Evolutionary conservation across 176 grass and related monocot species (phyloP).

Genomic region (Oryza australiensis): DNA sequence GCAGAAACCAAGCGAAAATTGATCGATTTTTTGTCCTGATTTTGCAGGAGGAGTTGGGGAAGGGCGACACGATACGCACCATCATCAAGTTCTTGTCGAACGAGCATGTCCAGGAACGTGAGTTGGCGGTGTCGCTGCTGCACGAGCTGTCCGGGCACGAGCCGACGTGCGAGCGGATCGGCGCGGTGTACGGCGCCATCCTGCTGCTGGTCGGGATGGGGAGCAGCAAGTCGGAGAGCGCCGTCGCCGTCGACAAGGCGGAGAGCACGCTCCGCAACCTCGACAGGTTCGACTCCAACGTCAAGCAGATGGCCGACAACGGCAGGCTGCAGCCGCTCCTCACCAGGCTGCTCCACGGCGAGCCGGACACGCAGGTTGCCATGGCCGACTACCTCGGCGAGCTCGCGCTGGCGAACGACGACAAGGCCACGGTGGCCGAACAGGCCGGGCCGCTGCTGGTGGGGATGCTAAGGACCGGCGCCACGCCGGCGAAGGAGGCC

Average conservation of each 20-base stretch:
- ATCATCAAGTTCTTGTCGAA: slow-evolving; percentile 75
- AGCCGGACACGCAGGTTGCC: slow-evolving; percentile 51
- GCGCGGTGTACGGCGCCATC: slow-evolving; percentile 62
- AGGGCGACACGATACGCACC: slow-evolving; percentile 74
- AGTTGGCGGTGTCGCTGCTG: slow-evolving; percentile 59
- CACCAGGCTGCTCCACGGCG: slow-evolving; percentile 43
- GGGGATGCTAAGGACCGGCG: slow-evolving; percentile 51
- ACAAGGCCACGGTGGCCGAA: slow-evolving; percentile 67
- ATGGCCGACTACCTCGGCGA: slow-evolving; percentile 79
- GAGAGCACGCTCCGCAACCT: slow-evolving; percentile 73
- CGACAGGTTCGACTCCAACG: slow-evolving; percentile 64
- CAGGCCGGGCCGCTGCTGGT: slow-evolving; percentile 61
- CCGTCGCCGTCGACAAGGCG: slow-evolving; percentile 59
- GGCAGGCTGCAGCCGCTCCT: slow-evolving; percentile 76
- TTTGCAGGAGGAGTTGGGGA: slow-evolving; percentile 53
- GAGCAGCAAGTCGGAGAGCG: slow-evolving; percentile 68
- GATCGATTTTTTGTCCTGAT: not conserved
- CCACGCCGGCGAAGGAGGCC: slow-evolving; percentile 59
- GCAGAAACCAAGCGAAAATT: not conserved
- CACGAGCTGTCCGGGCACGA: slow-evolving; percentile 60
- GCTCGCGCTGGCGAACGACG: slow-evolving; percentile 64
- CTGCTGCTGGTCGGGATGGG: slow-evolving; percentile 80
- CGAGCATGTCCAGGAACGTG: slow-evolving; percentile 70
- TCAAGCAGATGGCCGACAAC: slow-evolving; percentile 87
- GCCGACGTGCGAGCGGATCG: slow-evolving; percentile 52